phyloP scores from a whole-genome alignment of 805 yeast genomes.

The Nakazawaea siamensis region DNA sequence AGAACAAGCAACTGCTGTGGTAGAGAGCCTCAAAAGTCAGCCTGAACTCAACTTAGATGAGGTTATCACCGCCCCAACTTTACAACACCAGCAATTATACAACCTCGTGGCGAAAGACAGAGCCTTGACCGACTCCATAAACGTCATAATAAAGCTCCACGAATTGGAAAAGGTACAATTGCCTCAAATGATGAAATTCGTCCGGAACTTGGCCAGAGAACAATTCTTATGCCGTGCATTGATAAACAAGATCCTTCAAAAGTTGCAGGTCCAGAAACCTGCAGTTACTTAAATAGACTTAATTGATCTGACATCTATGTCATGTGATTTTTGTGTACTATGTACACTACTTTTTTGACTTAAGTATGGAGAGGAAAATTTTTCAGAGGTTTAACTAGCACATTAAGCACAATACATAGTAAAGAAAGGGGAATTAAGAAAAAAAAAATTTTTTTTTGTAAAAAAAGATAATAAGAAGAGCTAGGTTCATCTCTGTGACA shows the following conservation, averaged over 20 bases:
- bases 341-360: too few relatives aligned
- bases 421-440: too few relatives aligned
- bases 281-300: too few relatives aligned
- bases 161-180: slow-evolving; percentile 48
- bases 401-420: too few relatives aligned
- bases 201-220: slow-evolving; percentile 52
- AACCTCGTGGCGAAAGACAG: slow-evolving; percentile 55
- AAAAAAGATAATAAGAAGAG: too few relatives aligned
- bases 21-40: slow-evolving; percentile 22
- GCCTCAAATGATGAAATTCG: slow-evolving; percentile 30
- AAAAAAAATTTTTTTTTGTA: not conserved
- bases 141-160: slow-evolving; percentile 20
- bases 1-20: slow-evolving; percentile 11
- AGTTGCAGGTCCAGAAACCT: too few relatives aligned
- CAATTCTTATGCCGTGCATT: slow-evolving; percentile 38
- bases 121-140: slow-evolving; percentile 62
- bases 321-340: too few relatives aligned
- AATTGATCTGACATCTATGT: too few relatives aligned
- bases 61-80: slow-evolving; percentile 40
- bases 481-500: too few relatives aligned
- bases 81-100: slow-evolving; percentile 54
- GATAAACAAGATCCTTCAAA: slow-evolving; percentile 1
- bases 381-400: too few relatives aligned
- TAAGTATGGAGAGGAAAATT: too few relatives aligned
- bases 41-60: slow-evolving; percentile 31